Conservation (phyloP, 495 filamentous ascomycete genomes). For the Xylaria bambusicola region DNA sequence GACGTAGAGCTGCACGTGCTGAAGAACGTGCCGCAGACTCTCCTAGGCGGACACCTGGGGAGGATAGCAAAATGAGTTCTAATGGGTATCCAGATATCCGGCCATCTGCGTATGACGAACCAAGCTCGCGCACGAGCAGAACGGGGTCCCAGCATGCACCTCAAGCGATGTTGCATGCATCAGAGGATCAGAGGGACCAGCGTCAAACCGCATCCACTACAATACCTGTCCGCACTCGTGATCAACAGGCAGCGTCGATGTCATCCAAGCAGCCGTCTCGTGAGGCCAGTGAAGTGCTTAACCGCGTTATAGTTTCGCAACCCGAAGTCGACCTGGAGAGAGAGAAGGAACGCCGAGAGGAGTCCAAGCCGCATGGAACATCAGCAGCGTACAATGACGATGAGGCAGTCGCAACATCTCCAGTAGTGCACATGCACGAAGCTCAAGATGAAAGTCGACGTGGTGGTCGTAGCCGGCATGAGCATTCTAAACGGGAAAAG, state of each 20-base stretch:
- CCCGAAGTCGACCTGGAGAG: conserved; percentile 76
- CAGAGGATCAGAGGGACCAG: conserved; percentile 51
- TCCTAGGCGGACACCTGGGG: conserved; percentile 39
- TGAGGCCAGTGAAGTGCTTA: conserved; percentile 72
- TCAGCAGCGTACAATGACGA: conserved; percentile 41
- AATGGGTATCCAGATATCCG: conserved; percentile 37
- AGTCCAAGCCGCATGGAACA: conserved; percentile 51
- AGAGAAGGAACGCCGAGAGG: conserved; percentile 69
- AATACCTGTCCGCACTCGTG: conserved; percentile 46
- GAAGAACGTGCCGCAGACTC: conserved; percentile 45
- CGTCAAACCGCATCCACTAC: conserved; percentile 45
- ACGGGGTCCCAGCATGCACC: conserved; percentile 41
- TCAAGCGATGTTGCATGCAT: conserved; percentile 45
- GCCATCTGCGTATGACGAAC: conserved; percentile 32
- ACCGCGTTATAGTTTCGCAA: conserved; percentile 75
- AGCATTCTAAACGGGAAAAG: conserved; percentile 68
- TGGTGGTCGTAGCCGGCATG: conserved; percentile 72
- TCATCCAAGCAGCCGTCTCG: conserved; percentile 55
- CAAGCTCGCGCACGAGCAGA: conserved; percentile 54
- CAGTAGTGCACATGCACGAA: conserved; percentile 54
- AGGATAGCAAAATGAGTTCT: conserved; percentile 37
- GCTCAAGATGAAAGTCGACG: conserved; percentile 61
- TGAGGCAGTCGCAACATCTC: conserved; percentile 57
- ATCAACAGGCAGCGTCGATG: conserved; percentile 22
- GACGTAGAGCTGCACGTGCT: conserved; percentile 45